A percentile compares a stretch with the other conserved stretches of the same genome.
phyloP scores from a whole-genome alignment of 768 basidiomycete genomes.

The Zangia roseola region DNA sequence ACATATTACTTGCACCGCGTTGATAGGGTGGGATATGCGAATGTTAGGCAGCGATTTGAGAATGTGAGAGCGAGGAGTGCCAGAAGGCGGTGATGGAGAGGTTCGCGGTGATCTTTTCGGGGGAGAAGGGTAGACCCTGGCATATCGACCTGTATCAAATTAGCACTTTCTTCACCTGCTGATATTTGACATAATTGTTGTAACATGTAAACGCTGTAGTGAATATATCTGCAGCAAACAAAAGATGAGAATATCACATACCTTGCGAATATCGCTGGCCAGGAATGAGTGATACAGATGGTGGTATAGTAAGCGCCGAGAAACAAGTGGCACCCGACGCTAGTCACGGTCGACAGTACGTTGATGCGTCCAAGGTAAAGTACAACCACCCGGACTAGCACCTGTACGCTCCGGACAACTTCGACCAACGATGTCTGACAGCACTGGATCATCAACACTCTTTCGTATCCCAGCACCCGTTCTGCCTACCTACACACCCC shows the following conservation, averaged over 20 bases:
- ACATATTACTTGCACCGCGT: constrained; percentile 76
- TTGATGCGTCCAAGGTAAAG: too few species aligned
- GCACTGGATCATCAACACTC: constrained; percentile 7
- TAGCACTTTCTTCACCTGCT: background rate
- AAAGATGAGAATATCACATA: too few species aligned
- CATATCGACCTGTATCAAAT: constrained; percentile 15
- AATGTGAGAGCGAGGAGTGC: constrained; percentile 36
- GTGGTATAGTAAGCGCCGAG: too few species aligned
- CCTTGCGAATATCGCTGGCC: too few species aligned
- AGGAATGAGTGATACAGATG: too few species aligned
- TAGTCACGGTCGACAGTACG: too few species aligned
- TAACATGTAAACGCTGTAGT: too few species aligned
- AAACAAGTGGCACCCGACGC: too few species aligned
- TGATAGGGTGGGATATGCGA: constrained; percentile 68
- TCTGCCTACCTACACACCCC: constrained; percentile 35
- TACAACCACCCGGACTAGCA: too few species aligned
- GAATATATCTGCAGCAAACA: too few species aligned
- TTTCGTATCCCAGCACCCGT: constrained; percentile 21
- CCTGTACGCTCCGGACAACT: background rate
- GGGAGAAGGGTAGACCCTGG: background rate
- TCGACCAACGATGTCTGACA: constrained; percentile 17
- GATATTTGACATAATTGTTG: background rate
- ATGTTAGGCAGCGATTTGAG: constrained; percentile 57
- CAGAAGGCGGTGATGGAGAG: constrained; percentile 20
- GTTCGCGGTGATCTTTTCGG: too few species aligned